These are phyloP conservation scores for Acanthamoeba royreba DNA, from an alignment of 208 protist genomes.

Conservation along the genomic window DNA sequence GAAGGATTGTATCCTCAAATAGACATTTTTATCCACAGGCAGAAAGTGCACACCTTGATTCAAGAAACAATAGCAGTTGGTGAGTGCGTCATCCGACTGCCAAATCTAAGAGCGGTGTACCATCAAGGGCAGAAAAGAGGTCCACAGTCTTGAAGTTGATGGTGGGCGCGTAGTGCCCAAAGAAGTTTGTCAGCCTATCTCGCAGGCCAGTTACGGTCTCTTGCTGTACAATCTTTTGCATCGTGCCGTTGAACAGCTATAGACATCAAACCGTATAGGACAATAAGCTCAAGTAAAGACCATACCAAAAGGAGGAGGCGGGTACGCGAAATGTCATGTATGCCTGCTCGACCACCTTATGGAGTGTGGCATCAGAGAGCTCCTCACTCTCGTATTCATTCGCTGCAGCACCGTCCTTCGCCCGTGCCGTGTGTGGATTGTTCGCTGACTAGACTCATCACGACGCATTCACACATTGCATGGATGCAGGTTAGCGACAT, in stretches of 20 bases:
- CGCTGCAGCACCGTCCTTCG: not conserved
- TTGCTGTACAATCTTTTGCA: not conserved
- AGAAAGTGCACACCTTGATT: conserved; percentile 67
- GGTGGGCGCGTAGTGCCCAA: conserved; percentile 46
- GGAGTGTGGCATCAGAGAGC: not conserved
- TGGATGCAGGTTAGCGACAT: not conserved
- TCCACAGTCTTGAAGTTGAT: conserved; percentile 65
- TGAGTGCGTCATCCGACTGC: not conserved
- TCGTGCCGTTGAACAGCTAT: conserved; percentile 45
- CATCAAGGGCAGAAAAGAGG: conserved; percentile 62
- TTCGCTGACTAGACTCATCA: not conserved
- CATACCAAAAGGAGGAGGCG: not conserved
- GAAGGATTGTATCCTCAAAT: conserved; percentile 67
- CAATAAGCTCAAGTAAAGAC: not conserved
- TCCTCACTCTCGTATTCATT: conserved; percentile 14
- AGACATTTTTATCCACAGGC: conserved; percentile 70
- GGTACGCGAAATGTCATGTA: not conserved
- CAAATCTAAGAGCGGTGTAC: not conserved
- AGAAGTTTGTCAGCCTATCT: conserved; percentile 10
- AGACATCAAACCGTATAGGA: not conserved
- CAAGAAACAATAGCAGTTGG: not conserved
- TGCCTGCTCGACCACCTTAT: not conserved
- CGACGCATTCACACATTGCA: not conserved
- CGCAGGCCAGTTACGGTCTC: not conserved
- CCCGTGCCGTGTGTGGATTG: not conserved